Percentiles rank a stretch among this genome's conserved stretches.
Conservation (phyloP, 352 stramenopile species). For the Globisporangium alternatum region DNA sequence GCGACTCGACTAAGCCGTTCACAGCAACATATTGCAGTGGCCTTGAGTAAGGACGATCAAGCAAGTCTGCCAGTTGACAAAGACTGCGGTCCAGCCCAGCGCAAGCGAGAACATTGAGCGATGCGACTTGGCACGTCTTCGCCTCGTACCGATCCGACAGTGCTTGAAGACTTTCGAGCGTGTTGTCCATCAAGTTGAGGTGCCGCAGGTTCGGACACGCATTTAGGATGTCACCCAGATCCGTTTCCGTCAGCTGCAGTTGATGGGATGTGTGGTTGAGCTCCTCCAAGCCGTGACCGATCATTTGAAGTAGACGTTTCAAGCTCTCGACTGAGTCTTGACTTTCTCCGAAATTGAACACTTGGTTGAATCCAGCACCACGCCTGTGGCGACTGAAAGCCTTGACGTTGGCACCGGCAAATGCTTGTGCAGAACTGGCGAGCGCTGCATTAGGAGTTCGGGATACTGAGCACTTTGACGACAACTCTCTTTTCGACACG, state of each 20-base stretch:
- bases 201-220: not conserved
- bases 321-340: not conserved
- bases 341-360: too few species aligned
- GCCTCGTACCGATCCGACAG: not conserved
- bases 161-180: not conserved
- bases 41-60: not conserved
- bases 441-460: not conserved
- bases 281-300: not conserved
- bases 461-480: slow-evolving; percentile 15
- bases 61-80: not conserved
- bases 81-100: too few species aligned
- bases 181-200: not conserved
- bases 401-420: not conserved
- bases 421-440: not conserved
- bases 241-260: not conserved
- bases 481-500: slow-evolving; percentile 4
- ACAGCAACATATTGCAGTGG: not conserved
- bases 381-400: not conserved
- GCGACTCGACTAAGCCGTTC: too few species aligned
- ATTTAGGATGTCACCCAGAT: not conserved
- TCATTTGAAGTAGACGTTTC: not conserved
- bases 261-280: not conserved
- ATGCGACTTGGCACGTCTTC: not conserved
- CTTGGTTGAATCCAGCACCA: too few species aligned
- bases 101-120: not conserved